Conservation (phyloP, 1,284 basidiomycete species). For the Anthracocystis setariae region DNA sequence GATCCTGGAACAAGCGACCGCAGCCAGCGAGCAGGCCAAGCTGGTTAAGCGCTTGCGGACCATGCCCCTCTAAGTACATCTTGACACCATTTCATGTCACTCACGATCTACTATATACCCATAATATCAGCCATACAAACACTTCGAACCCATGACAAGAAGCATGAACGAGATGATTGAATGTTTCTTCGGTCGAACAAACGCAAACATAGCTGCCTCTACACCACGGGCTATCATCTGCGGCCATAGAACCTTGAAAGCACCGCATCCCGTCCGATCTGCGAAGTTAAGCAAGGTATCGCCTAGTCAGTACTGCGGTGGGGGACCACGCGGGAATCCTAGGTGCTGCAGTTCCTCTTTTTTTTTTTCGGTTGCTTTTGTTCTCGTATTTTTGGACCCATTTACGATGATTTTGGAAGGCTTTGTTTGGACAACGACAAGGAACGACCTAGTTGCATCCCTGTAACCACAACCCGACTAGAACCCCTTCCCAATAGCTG, state of each 20-base stretch:
- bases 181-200: too few species aligned
- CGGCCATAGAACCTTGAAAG: conserved; percentile 81
- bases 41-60: conserved; percentile 46
- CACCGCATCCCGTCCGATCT: conserved; percentile 83
- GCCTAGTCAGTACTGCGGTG: conserved; percentile 84
- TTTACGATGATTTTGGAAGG: conserved; percentile 7
- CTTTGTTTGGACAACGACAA: too few species aligned
- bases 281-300: conserved; percentile 81
- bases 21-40: conserved; percentile 41
- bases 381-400: conserved; percentile 1
- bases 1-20: conserved; percentile 47
- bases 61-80: conserved; percentile 23
- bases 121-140: not conserved
- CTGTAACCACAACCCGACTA: too few species aligned
- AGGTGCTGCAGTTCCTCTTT: conserved; percentile 74
- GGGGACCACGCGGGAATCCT: conserved; percentile 85
- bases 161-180: too few species aligned
- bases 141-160: too few species aligned
- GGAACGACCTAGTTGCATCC: too few species aligned
- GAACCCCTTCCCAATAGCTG: too few species aligned
- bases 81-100: not conserved
- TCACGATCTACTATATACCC: not conserved
- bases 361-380: conserved; percentile 67
- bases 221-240: conserved; percentile 70
- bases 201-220: not conserved